Conservation (phyloP, 116 monocot species). For the Posidonia oceanica region DNA sequence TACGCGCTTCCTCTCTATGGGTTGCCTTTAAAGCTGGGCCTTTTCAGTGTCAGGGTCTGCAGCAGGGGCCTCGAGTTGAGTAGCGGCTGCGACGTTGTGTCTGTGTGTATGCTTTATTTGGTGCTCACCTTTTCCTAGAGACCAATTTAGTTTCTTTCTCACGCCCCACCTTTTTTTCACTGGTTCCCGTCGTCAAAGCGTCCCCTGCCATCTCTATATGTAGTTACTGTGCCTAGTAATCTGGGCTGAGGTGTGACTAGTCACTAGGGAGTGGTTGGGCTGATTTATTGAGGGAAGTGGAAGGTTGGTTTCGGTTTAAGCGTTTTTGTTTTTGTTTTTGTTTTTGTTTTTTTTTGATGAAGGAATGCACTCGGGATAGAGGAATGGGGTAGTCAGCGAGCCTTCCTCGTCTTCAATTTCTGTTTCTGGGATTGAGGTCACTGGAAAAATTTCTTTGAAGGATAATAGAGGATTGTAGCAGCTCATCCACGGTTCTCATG, state of each 20-base stretch:
- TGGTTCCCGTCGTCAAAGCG: not conserved
- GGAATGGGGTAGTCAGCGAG: not conserved
- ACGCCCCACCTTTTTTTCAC: not conserved
- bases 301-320: not conserved
- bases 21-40: too few relatives aligned
- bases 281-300: constrained; percentile 8
- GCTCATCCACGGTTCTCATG: not conserved
- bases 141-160: not conserved
- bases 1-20: too few relatives aligned
- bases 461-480: not conserved
- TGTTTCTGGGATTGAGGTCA: not conserved
- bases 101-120: too few relatives aligned
- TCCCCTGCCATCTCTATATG: not conserved
- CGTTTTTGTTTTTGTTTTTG: not conserved
- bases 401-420: constrained; percentile 2
- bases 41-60: too few relatives aligned
- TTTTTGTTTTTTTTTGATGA: not conserved
- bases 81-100: too few relatives aligned
- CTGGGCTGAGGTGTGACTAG: not conserved
- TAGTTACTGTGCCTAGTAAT: constrained; percentile 3
- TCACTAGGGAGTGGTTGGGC: not conserved
- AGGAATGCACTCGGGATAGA: too few relatives aligned
- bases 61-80: too few relatives aligned
- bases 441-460: not conserved
- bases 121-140: too few relatives aligned